These are phyloP conservation scores for Solanum hybrid DNA, from an alignment of 305 asterid genomes.

Conservation along the genomic window DNA sequence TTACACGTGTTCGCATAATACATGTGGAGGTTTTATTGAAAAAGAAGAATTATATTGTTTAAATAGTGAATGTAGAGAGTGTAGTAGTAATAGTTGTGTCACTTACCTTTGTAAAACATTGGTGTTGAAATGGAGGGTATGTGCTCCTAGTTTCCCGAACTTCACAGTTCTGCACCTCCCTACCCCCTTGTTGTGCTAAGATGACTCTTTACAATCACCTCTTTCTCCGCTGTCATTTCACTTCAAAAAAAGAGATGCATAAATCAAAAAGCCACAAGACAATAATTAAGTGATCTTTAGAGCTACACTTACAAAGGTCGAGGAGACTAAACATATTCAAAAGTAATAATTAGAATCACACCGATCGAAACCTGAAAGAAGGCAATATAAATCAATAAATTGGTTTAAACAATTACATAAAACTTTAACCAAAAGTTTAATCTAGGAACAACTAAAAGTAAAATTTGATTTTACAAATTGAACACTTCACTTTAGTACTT, in stretches of 20 bases:
- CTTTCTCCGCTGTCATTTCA: not conserved
- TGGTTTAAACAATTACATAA: not conserved
- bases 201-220: not conserved
- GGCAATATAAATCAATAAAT: not conserved
- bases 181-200: not conserved
- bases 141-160: not conserved
- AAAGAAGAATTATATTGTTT: too few species aligned
- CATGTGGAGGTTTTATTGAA: too few species aligned
- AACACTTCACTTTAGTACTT: not conserved
- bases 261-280: too few species aligned
- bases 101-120: too few species aligned
- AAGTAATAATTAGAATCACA: not conserved
- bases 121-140: too few species aligned
- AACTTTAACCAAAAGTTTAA: not conserved
- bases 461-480: not conserved
- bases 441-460: not conserved
- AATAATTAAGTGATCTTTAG: not conserved
- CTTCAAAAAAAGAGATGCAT: not conserved
- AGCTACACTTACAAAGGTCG: not conserved
- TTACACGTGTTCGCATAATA: too few species aligned
- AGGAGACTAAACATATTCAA: not conserved
- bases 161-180: not conserved
- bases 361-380: not conserved
- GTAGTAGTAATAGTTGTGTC: too few species aligned
- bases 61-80: too few species aligned